A percentile compares a stretch with the other conserved stretches of the same genome.
phyloP scores from a whole-genome alignment of 768 basidiomycete species.

The Wakefieldia striispora region DNA sequence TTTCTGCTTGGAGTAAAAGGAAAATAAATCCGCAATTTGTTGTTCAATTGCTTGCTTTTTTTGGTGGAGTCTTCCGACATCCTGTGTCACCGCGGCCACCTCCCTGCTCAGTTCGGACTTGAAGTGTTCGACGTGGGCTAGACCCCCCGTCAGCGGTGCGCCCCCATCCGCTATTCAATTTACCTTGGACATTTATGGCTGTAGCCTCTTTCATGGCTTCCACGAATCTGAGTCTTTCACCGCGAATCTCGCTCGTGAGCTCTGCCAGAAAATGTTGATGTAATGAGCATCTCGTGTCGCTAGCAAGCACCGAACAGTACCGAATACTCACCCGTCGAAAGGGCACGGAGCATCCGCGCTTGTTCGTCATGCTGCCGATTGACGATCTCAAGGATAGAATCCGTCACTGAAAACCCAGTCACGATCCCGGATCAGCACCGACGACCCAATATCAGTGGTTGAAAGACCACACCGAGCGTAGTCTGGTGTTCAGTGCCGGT shows the following conservation, averaged over 20 bases:
- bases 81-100: conserved; percentile 70
- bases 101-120: conserved; percentile 77
- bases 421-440: conserved; percentile 7
- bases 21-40: conserved; percentile 70
- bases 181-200: conserved; percentile 80
- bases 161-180: conserved; percentile 8
- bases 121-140: conserved; percentile 86
- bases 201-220: conserved; percentile 97
- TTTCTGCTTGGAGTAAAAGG: conserved; percentile 69
- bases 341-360: conserved; percentile 60
- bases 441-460: conserved; percentile 9
- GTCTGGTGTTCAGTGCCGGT: conserved; percentile 40
- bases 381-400: conserved; percentile 58
- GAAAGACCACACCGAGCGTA: conserved; percentile 32
- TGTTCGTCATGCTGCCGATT: conserved; percentile 72
- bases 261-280: conserved; percentile 40
- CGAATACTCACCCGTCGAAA: conserved; percentile 56
- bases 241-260: conserved; percentile 79
- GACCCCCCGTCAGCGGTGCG: conserved; percentile 2
- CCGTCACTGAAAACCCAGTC: conserved; percentile 42
- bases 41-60: conserved; percentile 66
- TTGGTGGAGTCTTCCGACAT: conserved; percentile 64
- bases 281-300: neutral
- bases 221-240: conserved; percentile 81
- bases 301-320: neutral